Base-by-base conservation (phyloP, 1,284 basidiomycete genomes). In the Boletus sp. region DNA sequence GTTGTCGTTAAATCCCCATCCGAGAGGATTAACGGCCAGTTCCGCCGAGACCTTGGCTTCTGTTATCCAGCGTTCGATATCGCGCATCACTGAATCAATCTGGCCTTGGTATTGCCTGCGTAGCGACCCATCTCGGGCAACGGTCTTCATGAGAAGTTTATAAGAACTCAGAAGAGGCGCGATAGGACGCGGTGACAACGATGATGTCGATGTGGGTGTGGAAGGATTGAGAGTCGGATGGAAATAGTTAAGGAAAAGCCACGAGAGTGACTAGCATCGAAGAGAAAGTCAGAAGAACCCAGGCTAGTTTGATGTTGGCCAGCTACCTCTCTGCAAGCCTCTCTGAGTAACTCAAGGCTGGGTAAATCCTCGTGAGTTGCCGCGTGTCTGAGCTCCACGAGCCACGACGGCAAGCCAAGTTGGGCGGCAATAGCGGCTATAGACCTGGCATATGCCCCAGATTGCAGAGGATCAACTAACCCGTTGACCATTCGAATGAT, bases 311-410 rank as follows among this genome's bases (percentile, higher is more conserved):
- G 22, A 42, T 22, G 39, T 42, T n/a, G 17, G 14, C 16, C 27
- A 38, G 27, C 58, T 53, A 88, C 88, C 73, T 90, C 82, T 50
- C 75, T 72, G 16, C 87, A 78, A 0, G 85, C 92, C 46, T 91
- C 80, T 46, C 88, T 77, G 9, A 97, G 75, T 7, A 94, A 70
- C 41, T 83, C 79, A 2, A 98, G 72, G 53, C 88, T 89, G 0
- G 95, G 96, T 14, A 99, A 71, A 55, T 96, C 92, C 61, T 99
- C 95, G 63, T 99, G 95, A 2, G 95, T 99, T 8, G 91, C 91
- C 23, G 91, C 88, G 70, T 99, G 95, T 30, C 95, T 78, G 5
- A 99, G 74, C 55, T 97, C 91, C n/a, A 99, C 94, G 16, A 99
- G 76, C 81, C 89, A 93, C 1, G 78, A 70, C 0, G 96, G 96